Percentiles rank a stretch among this genome's conserved stretches.
Conservation (phyloP, 805 yeast genomes). For the Crinitomyces ghanaensis region DNA sequence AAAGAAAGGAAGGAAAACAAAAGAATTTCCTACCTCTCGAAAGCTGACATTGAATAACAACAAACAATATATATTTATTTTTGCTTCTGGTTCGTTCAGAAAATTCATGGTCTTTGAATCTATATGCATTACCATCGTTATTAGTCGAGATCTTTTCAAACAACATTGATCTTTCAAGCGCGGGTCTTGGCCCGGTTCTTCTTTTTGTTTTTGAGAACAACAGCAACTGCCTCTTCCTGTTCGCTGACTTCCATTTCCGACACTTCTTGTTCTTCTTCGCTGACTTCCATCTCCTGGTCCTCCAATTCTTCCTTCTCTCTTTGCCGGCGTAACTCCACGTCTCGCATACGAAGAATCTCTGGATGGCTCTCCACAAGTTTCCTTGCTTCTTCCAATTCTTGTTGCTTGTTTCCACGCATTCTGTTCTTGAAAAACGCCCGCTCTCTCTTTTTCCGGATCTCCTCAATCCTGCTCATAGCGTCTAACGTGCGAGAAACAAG, state of each 20-base stretch:
- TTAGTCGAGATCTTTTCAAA: slow-evolving; percentile 5
- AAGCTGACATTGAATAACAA: no score
- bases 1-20: not conserved
- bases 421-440: slow-evolving; percentile 98
- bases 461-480: slow-evolving; percentile 94
- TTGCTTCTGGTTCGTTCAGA: no score
- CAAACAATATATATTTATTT: no score
- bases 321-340: slow-evolving; percentile 77
- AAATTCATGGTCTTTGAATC: no score
- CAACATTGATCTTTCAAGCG: no score
- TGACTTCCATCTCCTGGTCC: slow-evolving; percentile 36
- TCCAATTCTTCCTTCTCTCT: slow-evolving; percentile 37
- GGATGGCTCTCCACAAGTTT: slow-evolving; percentile 84
- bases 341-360: slow-evolving; percentile 83
- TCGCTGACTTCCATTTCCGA: slow-evolving; percentile 36
- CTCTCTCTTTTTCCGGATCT: slow-evolving; percentile 92
- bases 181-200: slow-evolving; percentile 32
- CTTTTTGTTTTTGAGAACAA: slow-evolving; percentile 54
- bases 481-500: slow-evolving; percentile 85
- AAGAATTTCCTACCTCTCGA: not conserved
- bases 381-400: slow-evolving; percentile 72
- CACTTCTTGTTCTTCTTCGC: slow-evolving; percentile 34
- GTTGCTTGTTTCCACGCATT: slow-evolving; percentile 94
- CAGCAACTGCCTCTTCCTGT: slow-evolving; percentile 33
- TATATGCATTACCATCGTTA: no score